A percentile compares a stretch with the other conserved stretches of the same genome.
These are phyloP conservation scores for Mikania micrantha DNA, from an alignment of 129 eudicot species.

Conservation along the genomic window DNA sequence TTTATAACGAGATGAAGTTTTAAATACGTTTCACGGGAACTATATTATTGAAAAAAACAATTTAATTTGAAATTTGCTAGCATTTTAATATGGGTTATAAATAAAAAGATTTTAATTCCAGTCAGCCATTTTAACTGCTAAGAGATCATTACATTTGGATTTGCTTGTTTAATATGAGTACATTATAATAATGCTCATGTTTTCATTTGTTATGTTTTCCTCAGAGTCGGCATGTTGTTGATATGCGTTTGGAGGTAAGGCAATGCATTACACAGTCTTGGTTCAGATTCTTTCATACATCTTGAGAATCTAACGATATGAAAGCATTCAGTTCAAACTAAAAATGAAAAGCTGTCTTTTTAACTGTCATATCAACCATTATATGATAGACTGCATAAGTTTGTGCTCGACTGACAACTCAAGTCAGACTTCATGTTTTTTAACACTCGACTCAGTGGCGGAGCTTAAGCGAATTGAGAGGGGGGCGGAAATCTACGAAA, in stretches of 20 bases:
- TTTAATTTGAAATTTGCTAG: neutral
- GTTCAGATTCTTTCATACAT: neutral
- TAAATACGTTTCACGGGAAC: neutral
- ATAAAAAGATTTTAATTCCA: neutral
- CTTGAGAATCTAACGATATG: neutral
- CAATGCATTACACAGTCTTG: neutral
- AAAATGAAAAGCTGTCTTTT: neutral
- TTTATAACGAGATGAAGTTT: neutral
- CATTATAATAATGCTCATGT: neutral
- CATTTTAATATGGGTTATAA: neutral
- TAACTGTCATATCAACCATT: neutral
- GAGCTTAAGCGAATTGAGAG: too few species aligned
- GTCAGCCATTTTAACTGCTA: neutral
- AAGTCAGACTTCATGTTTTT: neutral
- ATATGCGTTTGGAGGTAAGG: slow-evolving; percentile 60
- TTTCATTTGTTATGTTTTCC: slow-evolving; percentile 12
- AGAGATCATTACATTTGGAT: neutral
- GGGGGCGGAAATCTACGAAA: too few species aligned
- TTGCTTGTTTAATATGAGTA: neutral
- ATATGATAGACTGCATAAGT: neutral
- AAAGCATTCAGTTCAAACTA: neutral
- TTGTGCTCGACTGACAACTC: neutral
- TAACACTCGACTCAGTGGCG: neutral
- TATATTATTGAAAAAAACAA: neutral
- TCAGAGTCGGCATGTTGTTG: slow-evolving; percentile 47